These are phyloP conservation scores for Fusarium lateritium DNA, from an alignment of 2,329 filamentous ascomycete genomes.

Conservation along the genomic window DNA sequence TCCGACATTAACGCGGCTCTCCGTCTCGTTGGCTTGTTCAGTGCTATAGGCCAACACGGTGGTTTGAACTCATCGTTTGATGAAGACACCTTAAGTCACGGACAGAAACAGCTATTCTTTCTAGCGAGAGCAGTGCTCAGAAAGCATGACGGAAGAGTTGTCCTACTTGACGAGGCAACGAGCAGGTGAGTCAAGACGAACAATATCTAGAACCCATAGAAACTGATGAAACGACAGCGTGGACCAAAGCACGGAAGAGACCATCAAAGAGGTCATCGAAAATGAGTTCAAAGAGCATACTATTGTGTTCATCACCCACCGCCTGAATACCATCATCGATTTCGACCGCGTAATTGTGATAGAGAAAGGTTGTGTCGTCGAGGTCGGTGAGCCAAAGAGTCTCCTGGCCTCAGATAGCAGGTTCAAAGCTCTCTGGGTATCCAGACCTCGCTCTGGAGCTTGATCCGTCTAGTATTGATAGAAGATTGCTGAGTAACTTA, in stretches of 20 bases:
- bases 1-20: conserved; percentile 58
- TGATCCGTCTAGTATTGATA: neutral
- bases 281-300: conserved; percentile 62
- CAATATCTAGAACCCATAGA: too few relatives aligned
- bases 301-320: conserved; percentile 62
- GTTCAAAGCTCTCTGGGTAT: conserved; percentile 50
- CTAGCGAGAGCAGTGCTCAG: conserved; percentile 63
- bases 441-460: conserved; percentile 35
- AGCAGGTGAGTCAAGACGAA: conserved; percentile 49
- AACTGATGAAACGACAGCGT: conserved; percentile 46
- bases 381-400: conserved; percentile 46
- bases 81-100: conserved; percentile 57
- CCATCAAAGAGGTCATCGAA: conserved; percentile 53
- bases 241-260: conserved; percentile 53
- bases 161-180: conserved; percentile 62
- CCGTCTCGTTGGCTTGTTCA: conserved; percentile 59
- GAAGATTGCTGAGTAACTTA: neutral
- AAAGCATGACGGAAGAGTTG: conserved; percentile 54
- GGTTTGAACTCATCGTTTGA: conserved; percentile 57
- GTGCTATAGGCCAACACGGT: conserved; percentile 56
- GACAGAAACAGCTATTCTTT: conserved; percentile 66
- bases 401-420: conserved; percentile 37
- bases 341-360: conserved; percentile 51
- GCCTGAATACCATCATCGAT: conserved; percentile 59
- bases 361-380: conserved; percentile 47